Base-by-base conservation (phyloP, 805 yeast species). In the Starmerella lactis-condensi region DNA sequence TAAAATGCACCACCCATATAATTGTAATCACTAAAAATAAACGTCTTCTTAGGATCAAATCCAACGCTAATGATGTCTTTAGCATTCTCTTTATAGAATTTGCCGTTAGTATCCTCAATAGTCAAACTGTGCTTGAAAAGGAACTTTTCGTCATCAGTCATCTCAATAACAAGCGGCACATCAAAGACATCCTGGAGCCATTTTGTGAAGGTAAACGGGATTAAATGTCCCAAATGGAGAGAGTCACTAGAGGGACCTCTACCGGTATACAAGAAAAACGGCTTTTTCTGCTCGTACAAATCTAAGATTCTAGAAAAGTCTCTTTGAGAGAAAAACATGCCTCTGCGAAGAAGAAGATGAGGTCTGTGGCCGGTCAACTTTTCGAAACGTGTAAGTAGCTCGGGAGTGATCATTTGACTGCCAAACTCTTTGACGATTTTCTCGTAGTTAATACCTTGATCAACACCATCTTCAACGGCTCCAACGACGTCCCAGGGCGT, bases 401-500 rank as follows among this genome's bases (percentile, higher is more conserved):
- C 94, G 28, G 61, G 56, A 7, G 69, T 61, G 44, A 89, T 72
- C 30, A 64, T 58, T 39, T 61, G 69, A 22, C 96, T 82, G 45
- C 98, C 98, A 47, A 89, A 89, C 50, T 77, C 78, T 40, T 62
- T 61, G 46, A 81, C 76, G 43, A 89, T 63, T 57, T 81, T 81
- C 36, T 79, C 85, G 52, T 89, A 89, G 58, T 89, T 93, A 44
- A 89, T 83, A 17, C 71, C 82, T 53, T 76, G 83, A n/a, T 76
- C 69, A 45, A 74, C 62, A 33, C 98, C 98, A 46, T 83, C 92
- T 35, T 81, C 94, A 28, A 85, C 91, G 2, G 95, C 96, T 36
- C 96, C 98, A 56, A 78, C 93, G 19, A 89, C 98, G 53, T 89
- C 98, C 98, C 98, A 89, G 29, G 98, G 98, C 1, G 98, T 89